Evolutionary conservation across 352 stramenopile genomes (phyloP).

Genomic region (Pythium apleroticum): DNA sequence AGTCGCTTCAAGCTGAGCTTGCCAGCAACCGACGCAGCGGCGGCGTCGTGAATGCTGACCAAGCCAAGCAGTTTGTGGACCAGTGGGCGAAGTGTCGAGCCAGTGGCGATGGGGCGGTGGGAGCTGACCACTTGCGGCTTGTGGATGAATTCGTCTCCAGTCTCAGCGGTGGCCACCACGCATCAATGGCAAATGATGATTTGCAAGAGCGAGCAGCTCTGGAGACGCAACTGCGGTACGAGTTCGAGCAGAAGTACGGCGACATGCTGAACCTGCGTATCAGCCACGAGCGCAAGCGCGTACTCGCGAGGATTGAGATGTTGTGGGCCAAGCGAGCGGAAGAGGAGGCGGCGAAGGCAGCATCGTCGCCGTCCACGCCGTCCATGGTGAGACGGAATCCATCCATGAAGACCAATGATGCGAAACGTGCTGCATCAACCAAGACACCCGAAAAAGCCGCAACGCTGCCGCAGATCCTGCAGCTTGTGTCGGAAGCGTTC

Average conservation of each 20-base stretch:
- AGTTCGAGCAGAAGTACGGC: conserved; percentile 53
- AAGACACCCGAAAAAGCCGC: background rate
- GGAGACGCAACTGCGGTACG: conserved; percentile 38
- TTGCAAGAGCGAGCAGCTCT: conserved; percentile 14
- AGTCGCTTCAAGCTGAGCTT: conserved; percentile 12
- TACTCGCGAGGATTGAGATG: conserved; percentile 52
- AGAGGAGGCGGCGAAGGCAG: conserved; percentile 4
- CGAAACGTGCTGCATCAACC: background rate
- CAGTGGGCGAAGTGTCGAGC: conserved; percentile 9
- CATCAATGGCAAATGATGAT: background rate
- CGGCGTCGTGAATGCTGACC: background rate
- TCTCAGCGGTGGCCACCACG: background rate
- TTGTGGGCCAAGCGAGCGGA: conserved; percentile 30
- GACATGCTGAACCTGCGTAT: conserved; percentile 56
- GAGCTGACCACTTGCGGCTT: background rate
- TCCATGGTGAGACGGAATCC: background rate
- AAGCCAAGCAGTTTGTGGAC: background rate
- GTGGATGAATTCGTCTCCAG: conserved; percentile 8
- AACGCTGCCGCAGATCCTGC: conserved; percentile 21
- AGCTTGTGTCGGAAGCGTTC: conserved; percentile 42
- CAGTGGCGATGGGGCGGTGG: background rate
- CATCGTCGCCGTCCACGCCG: background rate
- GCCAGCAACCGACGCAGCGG: background rate
- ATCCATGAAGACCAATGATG: background rate
- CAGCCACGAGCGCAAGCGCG: conserved; percentile 51